phyloP scores from a whole-genome alignment of 2,329 filamentous ascomycete genomes.

The Pyricularia sp. region DNA sequence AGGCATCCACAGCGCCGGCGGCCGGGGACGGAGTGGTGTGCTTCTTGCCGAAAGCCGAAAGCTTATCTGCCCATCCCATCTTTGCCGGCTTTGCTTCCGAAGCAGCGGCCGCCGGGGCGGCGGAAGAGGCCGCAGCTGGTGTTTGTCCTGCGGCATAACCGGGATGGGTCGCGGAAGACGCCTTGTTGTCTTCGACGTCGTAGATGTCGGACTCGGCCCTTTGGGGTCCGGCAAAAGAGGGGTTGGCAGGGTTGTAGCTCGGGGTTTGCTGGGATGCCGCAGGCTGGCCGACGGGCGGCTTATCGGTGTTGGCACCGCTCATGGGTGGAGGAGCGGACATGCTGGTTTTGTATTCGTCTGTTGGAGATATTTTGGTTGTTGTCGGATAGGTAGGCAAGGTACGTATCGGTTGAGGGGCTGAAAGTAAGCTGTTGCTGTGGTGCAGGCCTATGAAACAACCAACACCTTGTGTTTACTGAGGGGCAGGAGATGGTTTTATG shows the following conservation, averaged over 20 bases:
- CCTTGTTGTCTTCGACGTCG: not conserved
- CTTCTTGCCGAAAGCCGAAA: not conserved
- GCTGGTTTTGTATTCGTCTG: not conserved
- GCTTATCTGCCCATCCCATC: not conserved
- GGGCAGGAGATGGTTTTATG: not conserved
- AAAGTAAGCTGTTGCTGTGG: not conserved
- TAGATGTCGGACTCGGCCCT: slow-evolving; percentile 3
- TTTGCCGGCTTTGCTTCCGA: not conserved
- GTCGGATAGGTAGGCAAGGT: not conserved
- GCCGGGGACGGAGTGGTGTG: not conserved
- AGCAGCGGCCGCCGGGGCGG: not conserved
- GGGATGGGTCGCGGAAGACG: not conserved
- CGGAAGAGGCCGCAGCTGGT: not conserved
- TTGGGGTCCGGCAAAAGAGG: not conserved
- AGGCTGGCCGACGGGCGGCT: slow-evolving; percentile 5
- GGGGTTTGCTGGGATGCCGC: not conserved
- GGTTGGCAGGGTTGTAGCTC: slow-evolving; percentile 1
- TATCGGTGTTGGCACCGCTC: slow-evolving; percentile 1
- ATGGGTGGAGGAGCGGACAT: slow-evolving; percentile 2
- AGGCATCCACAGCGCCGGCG: not conserved
- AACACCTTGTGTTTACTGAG: not conserved
- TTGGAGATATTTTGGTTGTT: not conserved
- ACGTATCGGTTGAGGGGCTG: not conserved
- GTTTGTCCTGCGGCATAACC: not conserved
- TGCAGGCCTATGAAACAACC: not conserved